phyloP scores from a whole-genome alignment of 177 flowering plant genomes.

The Vitis hybrid region DNA sequence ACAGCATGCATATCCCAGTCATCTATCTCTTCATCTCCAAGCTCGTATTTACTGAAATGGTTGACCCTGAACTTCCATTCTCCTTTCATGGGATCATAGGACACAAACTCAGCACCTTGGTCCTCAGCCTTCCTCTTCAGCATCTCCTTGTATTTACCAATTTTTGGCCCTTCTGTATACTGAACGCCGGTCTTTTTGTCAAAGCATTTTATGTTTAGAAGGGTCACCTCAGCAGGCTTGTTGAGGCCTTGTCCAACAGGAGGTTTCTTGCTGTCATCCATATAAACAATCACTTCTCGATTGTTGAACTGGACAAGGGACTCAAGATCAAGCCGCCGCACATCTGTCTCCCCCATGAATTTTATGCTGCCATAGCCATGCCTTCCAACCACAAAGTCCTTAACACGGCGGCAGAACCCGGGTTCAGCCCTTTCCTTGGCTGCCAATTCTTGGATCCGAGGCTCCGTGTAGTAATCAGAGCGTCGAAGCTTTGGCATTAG shows the following conservation, averaged over 20 bases:
- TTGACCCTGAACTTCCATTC: conserved; percentile 91
- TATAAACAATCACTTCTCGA: conserved; percentile 84
- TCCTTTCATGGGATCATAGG: conserved; percentile 74
- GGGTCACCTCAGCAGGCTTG: conserved; percentile 89
- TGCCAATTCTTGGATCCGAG: conserved; percentile 85
- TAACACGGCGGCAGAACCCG: conserved; percentile 76
- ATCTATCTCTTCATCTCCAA: conserved; percentile 41
- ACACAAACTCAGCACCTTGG: conserved; percentile 90
- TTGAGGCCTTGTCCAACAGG: conserved; percentile 95
- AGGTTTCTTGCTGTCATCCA: conserved; percentile 92
- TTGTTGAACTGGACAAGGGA: conserved; percentile 83
- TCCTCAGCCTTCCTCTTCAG: conserved; percentile 76
- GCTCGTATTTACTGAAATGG: conserved; percentile 68
- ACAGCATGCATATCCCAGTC: background rate
- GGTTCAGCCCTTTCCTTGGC: conserved; percentile 92
- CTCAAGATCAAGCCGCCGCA: conserved; percentile 82
- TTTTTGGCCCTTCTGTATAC: conserved; percentile 59
- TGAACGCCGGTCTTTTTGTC: conserved; percentile 82
- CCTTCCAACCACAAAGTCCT: conserved; percentile 83
- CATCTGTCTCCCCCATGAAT: conserved; percentile 93
- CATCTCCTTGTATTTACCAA: conserved; percentile 80
- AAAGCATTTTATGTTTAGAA: conserved; percentile 80
- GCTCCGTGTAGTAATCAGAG: conserved; percentile 86
- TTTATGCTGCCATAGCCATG: conserved; percentile 80
- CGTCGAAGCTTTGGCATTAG: conserved; percentile 87